Evolutionary conservation across 1,284 basidiomycete genomes (phyloP), one percentile per base, ranked within the genome.

Genomic region (Mycena citricolor): DNA sequence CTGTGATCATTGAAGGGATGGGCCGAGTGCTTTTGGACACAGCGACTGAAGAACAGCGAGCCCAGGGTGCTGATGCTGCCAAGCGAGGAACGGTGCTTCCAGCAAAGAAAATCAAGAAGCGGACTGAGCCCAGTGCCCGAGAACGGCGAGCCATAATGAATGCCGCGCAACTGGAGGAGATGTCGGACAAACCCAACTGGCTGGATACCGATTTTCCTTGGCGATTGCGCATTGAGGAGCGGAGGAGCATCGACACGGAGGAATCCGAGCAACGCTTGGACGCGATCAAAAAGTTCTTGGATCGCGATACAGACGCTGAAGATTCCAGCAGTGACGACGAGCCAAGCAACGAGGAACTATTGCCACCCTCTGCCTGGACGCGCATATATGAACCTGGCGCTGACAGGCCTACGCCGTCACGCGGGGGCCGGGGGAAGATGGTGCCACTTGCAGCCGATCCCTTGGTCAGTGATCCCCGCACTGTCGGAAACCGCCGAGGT

Each of bases 161-260:
- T 22, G 42, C 46, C 12, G 46, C 42, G 3, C 31, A 32, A 1
- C 29, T 46, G 16, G 52, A n/a, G 17, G 44, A 44, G 19, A 36
- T 42, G 5, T 35, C 32, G 2, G 61, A 73, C 20, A 71, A 64
- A 42, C 83, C 86, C 8, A 81, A 85, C 58, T 90, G 87, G 87
- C 79, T 81, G 7, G 87, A 90, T 56, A 53, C 68, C 11, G 77
- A 79, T 57, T 87, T 88, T 55, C 87, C 87, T 13, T 90, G 87
- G 87, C 71, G 74, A 38, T 57, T 82, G 51, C 69, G 81, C 39
- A 66, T 64, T 14, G 71, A 77, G 51, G 76, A 83, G 59, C 70
- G 74, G 29, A 65, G 67, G 14, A 75, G 79, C 32, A 54, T 68
- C 36, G 67, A 70, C 20, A 75, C 71, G 54, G 68, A 71, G 35